These are phyloP conservation scores for Marasmius fiardii DNA, from an alignment of 1,284 basidiomycete genomes.

Conservation along the genomic window DNA sequence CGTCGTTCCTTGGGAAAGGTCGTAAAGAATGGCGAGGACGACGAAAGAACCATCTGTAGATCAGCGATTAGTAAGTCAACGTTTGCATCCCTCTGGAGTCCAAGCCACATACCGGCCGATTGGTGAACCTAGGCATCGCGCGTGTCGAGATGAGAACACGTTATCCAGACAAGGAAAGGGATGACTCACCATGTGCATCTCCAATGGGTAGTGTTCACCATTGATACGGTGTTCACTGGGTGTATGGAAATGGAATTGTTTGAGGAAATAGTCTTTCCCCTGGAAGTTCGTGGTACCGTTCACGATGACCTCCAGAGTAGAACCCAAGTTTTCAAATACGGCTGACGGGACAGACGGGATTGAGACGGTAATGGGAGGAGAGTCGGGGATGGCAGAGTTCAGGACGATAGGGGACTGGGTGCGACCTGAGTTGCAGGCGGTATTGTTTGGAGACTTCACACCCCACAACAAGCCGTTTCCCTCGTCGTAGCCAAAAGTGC, in stretches of 20 bases:
- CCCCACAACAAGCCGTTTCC: background rate
- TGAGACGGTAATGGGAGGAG: background rate
- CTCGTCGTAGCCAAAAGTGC: background rate
- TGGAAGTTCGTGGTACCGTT: slow-evolving; percentile 7
- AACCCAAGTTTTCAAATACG: slow-evolving; percentile 10
- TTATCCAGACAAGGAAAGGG: background rate
- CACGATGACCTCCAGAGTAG: slow-evolving; percentile 10
- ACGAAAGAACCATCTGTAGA: background rate
- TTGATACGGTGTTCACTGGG: slow-evolving; percentile 11
- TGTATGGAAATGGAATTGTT: slow-evolving; percentile 14
- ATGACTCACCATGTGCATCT: slow-evolving; percentile 14
- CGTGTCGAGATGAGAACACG: background rate
- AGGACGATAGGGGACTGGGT: slow-evolving; percentile 2
- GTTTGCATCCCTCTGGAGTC: too few species aligned
- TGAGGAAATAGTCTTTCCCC: slow-evolving; percentile 7
- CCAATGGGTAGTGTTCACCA: slow-evolving; percentile 11
- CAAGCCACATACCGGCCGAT: background rate
- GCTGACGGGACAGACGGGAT: background rate
- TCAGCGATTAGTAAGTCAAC: background rate
- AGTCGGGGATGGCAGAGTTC: background rate
- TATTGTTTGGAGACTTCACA: background rate
- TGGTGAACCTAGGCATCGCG: background rate
- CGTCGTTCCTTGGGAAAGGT: background rate
- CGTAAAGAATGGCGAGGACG: slow-evolving; percentile 5
- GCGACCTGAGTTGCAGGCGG: background rate